phyloP scores from a whole-genome alignment of 345 rosid genomes.

The Litchi chinensis region DNA sequence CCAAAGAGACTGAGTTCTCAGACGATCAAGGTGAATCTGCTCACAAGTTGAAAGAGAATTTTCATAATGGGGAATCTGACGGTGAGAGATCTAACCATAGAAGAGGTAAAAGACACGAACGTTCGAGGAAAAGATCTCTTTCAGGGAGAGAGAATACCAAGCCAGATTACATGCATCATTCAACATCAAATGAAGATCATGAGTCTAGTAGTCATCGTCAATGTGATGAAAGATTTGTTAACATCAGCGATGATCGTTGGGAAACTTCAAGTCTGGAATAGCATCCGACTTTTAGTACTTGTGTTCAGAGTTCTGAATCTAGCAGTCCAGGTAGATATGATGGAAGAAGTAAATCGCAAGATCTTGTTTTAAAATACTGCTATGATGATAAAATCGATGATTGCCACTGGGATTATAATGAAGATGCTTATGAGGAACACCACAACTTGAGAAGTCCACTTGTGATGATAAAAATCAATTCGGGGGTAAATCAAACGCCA shows the following conservation, averaged over 20 bases:
- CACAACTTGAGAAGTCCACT: not conserved
- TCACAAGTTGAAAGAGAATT: slow-evolving; percentile 19
- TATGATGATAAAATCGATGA: not conserved
- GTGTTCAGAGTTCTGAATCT: not conserved
- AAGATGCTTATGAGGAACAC: not conserved
- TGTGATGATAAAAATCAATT: not conserved
- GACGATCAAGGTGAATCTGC: slow-evolving; percentile 17
- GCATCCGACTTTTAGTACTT: not conserved
- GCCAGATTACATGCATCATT: not conserved
- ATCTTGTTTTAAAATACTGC: not conserved
- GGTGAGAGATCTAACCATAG: slow-evolving; percentile 9
- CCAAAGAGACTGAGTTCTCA: slow-evolving; percentile 20
- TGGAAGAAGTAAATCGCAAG: not conserved
- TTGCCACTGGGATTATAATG: not conserved
- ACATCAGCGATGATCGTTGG: slow-evolving; percentile 31
- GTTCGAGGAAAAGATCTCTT: slow-evolving; percentile 16
- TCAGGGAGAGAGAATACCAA: slow-evolving; percentile 19
- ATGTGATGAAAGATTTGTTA: slow-evolving; percentile 5
- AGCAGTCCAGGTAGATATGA: not conserved
- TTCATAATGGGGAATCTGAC: not conserved
- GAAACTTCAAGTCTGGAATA: slow-evolving; percentile 22
- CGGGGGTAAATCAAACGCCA: not conserved
- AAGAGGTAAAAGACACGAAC: not conserved
- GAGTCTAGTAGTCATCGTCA: not conserved
- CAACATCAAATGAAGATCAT: not conserved